phyloP scores from a whole-genome alignment of 2,329 filamentous ascomycete genomes.

The Fusarium papillatum region DNA sequence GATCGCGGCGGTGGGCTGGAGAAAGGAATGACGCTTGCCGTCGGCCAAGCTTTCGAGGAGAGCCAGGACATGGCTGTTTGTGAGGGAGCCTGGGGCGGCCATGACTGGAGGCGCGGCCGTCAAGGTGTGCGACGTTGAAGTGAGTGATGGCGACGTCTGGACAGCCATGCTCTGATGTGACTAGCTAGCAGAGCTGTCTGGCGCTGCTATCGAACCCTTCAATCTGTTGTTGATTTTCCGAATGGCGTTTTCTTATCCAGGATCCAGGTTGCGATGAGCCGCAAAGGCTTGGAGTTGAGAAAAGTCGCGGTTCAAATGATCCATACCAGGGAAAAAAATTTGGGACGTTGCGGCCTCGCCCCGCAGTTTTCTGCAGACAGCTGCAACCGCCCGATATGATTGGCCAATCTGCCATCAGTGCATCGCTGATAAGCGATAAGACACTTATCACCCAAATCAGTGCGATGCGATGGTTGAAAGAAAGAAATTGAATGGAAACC shows the following conservation, averaged over 20 bases:
- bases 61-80: slow-evolving; percentile 56
- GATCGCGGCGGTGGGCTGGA: slow-evolving; percentile 79
- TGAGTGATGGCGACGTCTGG: slow-evolving; percentile 69
- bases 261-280: slow-evolving; percentile 7
- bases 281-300: slow-evolving; percentile 31
- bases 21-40: slow-evolving; percentile 77
- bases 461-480: not conserved
- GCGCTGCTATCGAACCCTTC: slow-evolving; percentile 15
- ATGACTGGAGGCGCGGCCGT: slow-evolving; percentile 63
- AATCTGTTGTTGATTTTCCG: not conserved
- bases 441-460: not conserved
- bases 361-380: slow-evolving; percentile 28
- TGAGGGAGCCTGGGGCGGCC: slow-evolving; percentile 52
- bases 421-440: slow-evolving; percentile 35
- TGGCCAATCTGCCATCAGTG: slow-evolving; percentile 33
- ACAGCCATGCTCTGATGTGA: slow-evolving; percentile 50
- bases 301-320: slow-evolving; percentile 22
- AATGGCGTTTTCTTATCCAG: not conserved
- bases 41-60: slow-evolving; percentile 71
- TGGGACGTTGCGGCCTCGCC: slow-evolving; percentile 38
- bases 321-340: slow-evolving; percentile 42
- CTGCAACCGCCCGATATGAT: slow-evolving; percentile 8
- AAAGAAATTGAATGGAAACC: not conserved
- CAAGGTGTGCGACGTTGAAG: slow-evolving; percentile 75
- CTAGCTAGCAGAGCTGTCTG: slow-evolving; percentile 26